These are phyloP conservation scores for Nephelium lappaceum DNA, from an alignment of 345 rosid species.

Conservation along the genomic window DNA sequence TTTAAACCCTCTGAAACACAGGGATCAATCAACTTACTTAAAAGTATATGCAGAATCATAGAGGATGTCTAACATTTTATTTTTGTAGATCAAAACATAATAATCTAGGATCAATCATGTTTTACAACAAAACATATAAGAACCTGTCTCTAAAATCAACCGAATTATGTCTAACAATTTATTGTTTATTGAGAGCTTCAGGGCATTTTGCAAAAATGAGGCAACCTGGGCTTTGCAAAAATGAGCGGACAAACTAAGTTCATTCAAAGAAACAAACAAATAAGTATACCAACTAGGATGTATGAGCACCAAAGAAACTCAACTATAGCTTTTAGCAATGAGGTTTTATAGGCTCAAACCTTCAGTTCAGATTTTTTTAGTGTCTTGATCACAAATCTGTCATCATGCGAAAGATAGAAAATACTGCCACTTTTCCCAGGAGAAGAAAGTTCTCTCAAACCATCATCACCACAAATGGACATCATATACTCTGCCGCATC, in stretches of 20 bases:
- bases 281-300: neutral
- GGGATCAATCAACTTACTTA: neutral
- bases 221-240: neutral
- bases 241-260: neutral
- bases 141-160: neutral
- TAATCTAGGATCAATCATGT: neutral
- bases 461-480: constrained; percentile 98
- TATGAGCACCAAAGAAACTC: neutral
- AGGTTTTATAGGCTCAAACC: constrained; percentile 50
- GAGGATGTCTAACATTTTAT: neutral
- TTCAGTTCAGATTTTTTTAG: constrained; percentile 77
- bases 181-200: no score
- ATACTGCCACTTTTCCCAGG: constrained; percentile 98
- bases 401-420: constrained; percentile 87
- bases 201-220: no score
- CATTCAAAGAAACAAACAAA: no score
- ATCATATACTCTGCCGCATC: constrained; percentile 99
- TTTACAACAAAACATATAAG: neutral
- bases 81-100: neutral
- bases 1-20: neutral
- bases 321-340: neutral
- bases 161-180: neutral
- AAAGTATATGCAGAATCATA: neutral
- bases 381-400: constrained; percentile 94
- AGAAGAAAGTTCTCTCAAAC: constrained; percentile 78